These are phyloP conservation scores for Leccinum subgranulosum DNA, from an alignment of 768 basidiomycete genomes.

Conservation along the genomic window DNA sequence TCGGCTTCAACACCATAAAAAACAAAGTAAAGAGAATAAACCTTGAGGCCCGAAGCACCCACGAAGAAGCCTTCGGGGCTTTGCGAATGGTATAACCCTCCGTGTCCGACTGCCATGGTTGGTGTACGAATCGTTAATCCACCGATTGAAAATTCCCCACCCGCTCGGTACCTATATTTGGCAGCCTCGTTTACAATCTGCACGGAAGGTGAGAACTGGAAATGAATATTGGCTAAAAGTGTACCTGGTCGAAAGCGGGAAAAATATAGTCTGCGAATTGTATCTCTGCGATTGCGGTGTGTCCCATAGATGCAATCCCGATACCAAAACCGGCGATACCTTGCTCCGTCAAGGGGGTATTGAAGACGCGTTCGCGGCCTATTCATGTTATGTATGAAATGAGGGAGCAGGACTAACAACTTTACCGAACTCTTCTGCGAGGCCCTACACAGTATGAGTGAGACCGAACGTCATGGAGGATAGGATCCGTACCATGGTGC, in stretches of 20 bases:
- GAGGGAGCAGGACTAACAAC: background rate
- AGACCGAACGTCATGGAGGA: background rate
- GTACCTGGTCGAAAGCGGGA: slow-evolving; percentile 91
- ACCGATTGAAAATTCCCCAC: slow-evolving; percentile 80
- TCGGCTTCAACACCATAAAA: background rate
- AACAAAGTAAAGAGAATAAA: slow-evolving; percentile 21
- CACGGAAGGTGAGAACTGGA: background rate
- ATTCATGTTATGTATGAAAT: slow-evolving; percentile 5
- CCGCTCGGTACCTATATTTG: slow-evolving; percentile 88
- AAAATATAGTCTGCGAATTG: slow-evolving; percentile 90
- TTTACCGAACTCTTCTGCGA: slow-evolving; percentile 90
- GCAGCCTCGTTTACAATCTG: slow-evolving; percentile 95
- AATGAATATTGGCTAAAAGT: slow-evolving; percentile 3
- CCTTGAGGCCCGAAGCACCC: slow-evolving; percentile 87
- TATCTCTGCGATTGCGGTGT: slow-evolving; percentile 92
- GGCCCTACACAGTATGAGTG: slow-evolving; percentile 48
- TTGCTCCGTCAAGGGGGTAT: slow-evolving; percentile 90
- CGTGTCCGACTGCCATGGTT: slow-evolving; percentile 91
- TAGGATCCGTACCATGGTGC: slow-evolving; percentile 68
- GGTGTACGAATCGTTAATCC: slow-evolving; percentile 80
- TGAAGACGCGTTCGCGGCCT: slow-evolving; percentile 93
- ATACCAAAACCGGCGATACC: slow-evolving; percentile 96
- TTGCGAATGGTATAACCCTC: slow-evolving; percentile 92
- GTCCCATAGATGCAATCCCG: slow-evolving; percentile 89
- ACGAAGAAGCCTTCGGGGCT: slow-evolving; percentile 95